Base-by-base conservation (phyloP, 352 stramenopile species). In the Phytophthora constricta region DNA sequence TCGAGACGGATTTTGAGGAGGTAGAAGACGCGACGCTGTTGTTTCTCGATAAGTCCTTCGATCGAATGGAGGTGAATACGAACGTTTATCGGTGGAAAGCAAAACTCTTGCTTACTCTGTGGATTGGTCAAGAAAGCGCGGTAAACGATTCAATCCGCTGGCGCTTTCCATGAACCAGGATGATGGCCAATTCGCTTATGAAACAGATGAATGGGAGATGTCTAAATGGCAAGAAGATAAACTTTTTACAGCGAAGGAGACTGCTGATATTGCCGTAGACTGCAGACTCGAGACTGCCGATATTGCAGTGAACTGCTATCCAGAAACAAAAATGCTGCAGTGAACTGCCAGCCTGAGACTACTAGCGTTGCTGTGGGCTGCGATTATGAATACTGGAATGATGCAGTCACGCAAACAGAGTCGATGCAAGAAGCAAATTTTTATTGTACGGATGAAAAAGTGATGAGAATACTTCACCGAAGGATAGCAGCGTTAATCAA, bases 121-220 rank as follows among this genome's bases (percentile, higher is more conserved):
- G 43, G 56, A 77, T 53, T 74, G 53, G 63, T 51, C 22, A 22
- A 60, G 16, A 3, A 46, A 10, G 27, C 42, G 16, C n/a, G 41
- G 20, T 33, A 51, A 23, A 33, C 71, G 65, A 19, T 39, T 41
- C 4, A 80, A 75, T 33, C 58, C 65, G 9, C 50, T 87, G 13
- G 62, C 62, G 20, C 67, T 74, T 47, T 87, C 77, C 7, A 58
- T 86, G 58, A 69, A 37, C 11, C 31, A 13, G 5, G 31, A 37
- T 37, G 11, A 37, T 13, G 31, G 11, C 5, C 31, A 37, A 37
- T 37, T 37, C 11, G 5, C 31, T 37, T 37, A 11, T 11, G 31
- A 5, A 11, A 5, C 11, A 5, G 31, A 11, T 37, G 31, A 11
- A 37, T 37, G 5, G 5, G 31, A 11, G 23, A 50, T 5, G 41